phyloP scores from a whole-genome alignment of 352 stramenopile genomes.

The Phytophthora foliorum region DNA sequence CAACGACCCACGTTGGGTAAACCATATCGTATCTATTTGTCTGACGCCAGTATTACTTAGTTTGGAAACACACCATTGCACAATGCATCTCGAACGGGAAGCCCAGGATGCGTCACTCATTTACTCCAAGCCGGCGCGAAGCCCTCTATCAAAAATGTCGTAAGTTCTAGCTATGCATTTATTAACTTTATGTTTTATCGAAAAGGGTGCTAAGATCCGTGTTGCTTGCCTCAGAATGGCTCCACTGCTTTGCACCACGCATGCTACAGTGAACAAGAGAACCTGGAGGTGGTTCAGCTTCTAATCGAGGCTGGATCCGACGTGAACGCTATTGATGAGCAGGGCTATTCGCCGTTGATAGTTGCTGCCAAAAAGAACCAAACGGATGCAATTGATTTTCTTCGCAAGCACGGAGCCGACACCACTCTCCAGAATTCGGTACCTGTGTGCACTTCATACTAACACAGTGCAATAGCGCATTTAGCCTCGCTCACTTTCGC shows the following conservation, averaged over 20 bases:
- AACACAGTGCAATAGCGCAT: neutral
- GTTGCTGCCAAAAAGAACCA: conserved; percentile 84
- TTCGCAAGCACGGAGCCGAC: conserved; percentile 65
- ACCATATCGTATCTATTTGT: neutral
- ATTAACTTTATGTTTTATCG: neutral
- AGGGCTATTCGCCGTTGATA: conserved; percentile 72
- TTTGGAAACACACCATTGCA: conserved; percentile 86
- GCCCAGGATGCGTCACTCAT: conserved; percentile 50
- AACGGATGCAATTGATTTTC: conserved; percentile 60
- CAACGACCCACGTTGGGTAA: neutral
- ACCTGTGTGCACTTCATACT: neutral
- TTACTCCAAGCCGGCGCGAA: conserved; percentile 64
- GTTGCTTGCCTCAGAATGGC: conserved; percentile 54
- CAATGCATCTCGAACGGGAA: conserved; percentile 72
- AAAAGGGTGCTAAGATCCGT: neutral
- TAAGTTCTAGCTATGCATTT: conserved; percentile 26
- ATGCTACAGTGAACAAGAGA: conserved; percentile 78
- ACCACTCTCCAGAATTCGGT: conserved; percentile 57
- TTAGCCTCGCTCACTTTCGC: neutral
- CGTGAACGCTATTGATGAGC: conserved; percentile 70
- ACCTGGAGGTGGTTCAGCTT: conserved; percentile 59
- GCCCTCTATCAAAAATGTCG: conserved; percentile 59
- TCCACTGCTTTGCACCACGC: conserved; percentile 80
- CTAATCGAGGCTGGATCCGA: conserved; percentile 69
- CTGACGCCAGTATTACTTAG: conserved; percentile 27